Conservation (phyloP, 2,329 filamentous ascomycete genomes). For the Coniella lustricola region DNA sequence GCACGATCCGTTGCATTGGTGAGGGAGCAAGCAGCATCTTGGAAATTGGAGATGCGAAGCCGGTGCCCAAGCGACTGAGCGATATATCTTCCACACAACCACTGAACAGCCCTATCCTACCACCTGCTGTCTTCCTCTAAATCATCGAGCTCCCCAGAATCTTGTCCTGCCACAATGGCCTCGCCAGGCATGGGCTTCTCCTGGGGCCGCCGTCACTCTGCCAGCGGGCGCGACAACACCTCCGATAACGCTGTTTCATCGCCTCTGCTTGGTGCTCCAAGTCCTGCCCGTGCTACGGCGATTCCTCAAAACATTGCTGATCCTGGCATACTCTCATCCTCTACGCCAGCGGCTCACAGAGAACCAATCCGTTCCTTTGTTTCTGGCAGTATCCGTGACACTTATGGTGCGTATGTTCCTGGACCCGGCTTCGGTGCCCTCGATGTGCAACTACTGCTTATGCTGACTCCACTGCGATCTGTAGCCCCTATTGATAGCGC, state of each 20-base stretch:
- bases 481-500: conserved; percentile 56
- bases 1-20: too few relatives aligned
- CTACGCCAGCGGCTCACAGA: conserved; percentile 39
- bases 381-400: conserved; percentile 55
- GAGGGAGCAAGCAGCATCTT: too few relatives aligned
- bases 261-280: conserved; percentile 15
- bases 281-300: conserved; percentile 16
- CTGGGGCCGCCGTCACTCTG: conserved; percentile 33
- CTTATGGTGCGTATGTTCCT: conserved; percentile 40
- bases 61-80: too few relatives aligned
- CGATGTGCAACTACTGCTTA: background rate
- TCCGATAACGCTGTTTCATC: conserved; percentile 24
- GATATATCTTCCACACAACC: too few relatives aligned
- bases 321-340: conserved; percentile 32
- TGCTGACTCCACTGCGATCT: conserved; percentile 13
- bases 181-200: conserved; percentile 38
- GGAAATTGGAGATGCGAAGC: too few relatives aligned
- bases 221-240: conserved; percentile 26
- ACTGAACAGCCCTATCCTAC: too few relatives aligned
- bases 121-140: too few relatives aligned
- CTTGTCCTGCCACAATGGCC: conserved; percentile 32
- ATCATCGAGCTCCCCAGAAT: too few relatives aligned
- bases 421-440: background rate
- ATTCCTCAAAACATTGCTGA: conserved; percentile 23
- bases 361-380: conserved; percentile 68